A percentile compares a stretch with the other conserved stretches of the same genome.
Conservation (phyloP, 2,329 filamentous ascomycete genomes). For the Zasmidium citrigriseum region DNA sequence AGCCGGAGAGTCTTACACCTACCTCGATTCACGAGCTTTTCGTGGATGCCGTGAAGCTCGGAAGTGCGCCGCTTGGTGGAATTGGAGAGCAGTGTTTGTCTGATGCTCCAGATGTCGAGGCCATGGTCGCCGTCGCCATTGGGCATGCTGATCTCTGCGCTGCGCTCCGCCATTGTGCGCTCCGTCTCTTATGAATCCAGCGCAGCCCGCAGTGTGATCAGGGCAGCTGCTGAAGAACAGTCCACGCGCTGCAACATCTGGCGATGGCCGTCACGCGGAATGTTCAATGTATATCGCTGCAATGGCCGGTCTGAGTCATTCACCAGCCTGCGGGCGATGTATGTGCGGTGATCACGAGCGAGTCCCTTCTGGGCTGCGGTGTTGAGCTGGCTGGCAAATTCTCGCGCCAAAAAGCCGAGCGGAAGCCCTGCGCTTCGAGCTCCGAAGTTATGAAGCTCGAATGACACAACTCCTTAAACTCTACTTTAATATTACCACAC, state of each 20-base stretch:
- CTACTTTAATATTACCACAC: no score
- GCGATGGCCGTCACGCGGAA: neutral
- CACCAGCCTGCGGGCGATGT: neutral
- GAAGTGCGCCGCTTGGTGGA: conserved; percentile 50
- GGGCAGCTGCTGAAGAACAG: neutral
- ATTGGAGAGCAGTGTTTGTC: conserved; percentile 46
- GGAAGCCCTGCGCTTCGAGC: no score
- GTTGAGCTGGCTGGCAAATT: neutral
- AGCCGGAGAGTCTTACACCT: conserved; percentile 25
- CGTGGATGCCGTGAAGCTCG: conserved; percentile 47
- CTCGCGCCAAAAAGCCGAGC: neutral
- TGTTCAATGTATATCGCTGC: neutral
- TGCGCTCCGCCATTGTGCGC: conserved; percentile 28
- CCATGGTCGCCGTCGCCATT: conserved; percentile 18
- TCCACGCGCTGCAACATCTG: neutral
- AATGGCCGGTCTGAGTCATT: neutral
- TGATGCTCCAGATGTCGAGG: conserved; percentile 25
- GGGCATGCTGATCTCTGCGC: conserved; percentile 13
- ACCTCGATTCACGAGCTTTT: conserved; percentile 46
- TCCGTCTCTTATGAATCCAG: neutral
- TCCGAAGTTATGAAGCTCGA: no score
- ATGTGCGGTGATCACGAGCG: neutral
- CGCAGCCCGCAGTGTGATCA: neutral
- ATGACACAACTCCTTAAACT: no score
- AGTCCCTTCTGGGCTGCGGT: neutral